These are phyloP conservation scores for Acanthamoeba triangularis DNA, from an alignment of 208 protist species.

Conservation along the genomic window DNA sequence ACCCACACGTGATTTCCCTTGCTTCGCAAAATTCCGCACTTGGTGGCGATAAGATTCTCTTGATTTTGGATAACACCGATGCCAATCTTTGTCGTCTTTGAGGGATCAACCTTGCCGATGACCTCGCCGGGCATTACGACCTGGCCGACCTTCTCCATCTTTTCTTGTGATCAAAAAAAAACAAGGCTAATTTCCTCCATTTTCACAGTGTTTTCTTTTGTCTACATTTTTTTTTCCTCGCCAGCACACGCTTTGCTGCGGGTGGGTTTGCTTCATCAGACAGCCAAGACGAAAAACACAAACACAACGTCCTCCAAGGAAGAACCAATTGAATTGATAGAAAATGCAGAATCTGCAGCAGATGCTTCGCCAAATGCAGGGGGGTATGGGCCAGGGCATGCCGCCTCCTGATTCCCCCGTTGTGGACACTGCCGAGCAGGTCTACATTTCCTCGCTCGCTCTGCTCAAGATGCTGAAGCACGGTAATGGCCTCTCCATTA, in stretches of 20 bases:
- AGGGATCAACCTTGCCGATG: neutral
- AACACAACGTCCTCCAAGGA: neutral
- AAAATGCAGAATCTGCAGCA: slow-evolving; percentile 78
- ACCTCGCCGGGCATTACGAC: slow-evolving; percentile 64
- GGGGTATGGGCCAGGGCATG: slow-evolving; percentile 77
- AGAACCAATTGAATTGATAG: neutral
- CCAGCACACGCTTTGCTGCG: slow-evolving; percentile 39
- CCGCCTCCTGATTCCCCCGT: slow-evolving; percentile 88
- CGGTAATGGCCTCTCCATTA: slow-evolving; percentile 88
- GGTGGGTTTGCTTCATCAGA: neutral
- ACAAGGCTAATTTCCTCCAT: neutral
- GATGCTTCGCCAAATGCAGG: slow-evolving; percentile 78
- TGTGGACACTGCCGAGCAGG: slow-evolving; percentile 99
- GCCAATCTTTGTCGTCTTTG: slow-evolving; percentile 40
- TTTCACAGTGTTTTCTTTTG: neutral
- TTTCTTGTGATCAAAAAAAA: neutral
- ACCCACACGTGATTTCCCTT: slow-evolving; percentile 62
- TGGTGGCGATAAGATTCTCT: slow-evolving; percentile 52
- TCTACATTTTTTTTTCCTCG: slow-evolving; percentile 2
- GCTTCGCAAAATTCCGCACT: slow-evolving; percentile 59
- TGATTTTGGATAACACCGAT: slow-evolving; percentile 60
- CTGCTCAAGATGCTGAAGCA: slow-evolving; percentile 99
- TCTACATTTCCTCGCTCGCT: slow-evolving; percentile 99
- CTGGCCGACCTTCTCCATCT: slow-evolving; percentile 58
- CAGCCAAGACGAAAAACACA: neutral